Percentiles rank a stretch among this genome's conserved stretches.
Evolutionary conservation across 164 flowering plant species (phyloP).

Genomic region (Magnolia changhungtana): DNA sequence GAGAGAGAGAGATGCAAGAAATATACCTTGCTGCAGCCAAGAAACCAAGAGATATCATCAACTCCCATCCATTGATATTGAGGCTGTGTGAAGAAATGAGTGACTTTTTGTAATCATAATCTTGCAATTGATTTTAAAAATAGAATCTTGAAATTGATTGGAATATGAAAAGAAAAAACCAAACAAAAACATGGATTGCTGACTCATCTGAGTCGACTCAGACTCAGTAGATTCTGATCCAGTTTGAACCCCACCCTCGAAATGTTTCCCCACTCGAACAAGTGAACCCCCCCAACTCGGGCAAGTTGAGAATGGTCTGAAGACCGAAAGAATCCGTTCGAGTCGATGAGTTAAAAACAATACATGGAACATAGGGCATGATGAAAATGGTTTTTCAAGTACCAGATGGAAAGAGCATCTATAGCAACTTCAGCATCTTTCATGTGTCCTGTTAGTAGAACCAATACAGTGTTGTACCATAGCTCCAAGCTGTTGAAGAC

Average conservation of each 20-base stretch:
- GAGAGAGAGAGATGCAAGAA: constrained; percentile 12
- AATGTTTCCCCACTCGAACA: background rate
- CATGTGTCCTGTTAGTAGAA: constrained; percentile 55
- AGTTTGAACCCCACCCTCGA: constrained; percentile 25
- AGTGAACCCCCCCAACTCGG: too few relatives aligned
- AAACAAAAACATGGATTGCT: too few relatives aligned
- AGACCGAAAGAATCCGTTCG: too few relatives aligned
- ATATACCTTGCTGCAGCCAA: constrained; percentile 40
- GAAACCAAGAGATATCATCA: constrained; percentile 61
- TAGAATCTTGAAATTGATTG: too few relatives aligned
- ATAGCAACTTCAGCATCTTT: constrained; percentile 46
- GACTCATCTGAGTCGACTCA: too few relatives aligned
- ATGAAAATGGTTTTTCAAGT: constrained; percentile 3
- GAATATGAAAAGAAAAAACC: too few relatives aligned
- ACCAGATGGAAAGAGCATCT: constrained; percentile 68
- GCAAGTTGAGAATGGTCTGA: too few relatives aligned
- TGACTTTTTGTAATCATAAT: background rate
- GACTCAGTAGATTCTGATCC: too few relatives aligned
- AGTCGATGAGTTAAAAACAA: too few relatives aligned
- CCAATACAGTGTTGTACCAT: constrained; percentile 55
- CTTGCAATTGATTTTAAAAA: background rate
- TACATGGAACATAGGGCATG: too few relatives aligned
- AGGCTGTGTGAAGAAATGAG: constrained; percentile 28
- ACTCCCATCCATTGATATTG: constrained; percentile 59
- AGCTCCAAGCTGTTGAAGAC: constrained; percentile 41